phyloP scores from a whole-genome alignment of 495 filamentous ascomycete species.

The Filosporella fistucella region DNA sequence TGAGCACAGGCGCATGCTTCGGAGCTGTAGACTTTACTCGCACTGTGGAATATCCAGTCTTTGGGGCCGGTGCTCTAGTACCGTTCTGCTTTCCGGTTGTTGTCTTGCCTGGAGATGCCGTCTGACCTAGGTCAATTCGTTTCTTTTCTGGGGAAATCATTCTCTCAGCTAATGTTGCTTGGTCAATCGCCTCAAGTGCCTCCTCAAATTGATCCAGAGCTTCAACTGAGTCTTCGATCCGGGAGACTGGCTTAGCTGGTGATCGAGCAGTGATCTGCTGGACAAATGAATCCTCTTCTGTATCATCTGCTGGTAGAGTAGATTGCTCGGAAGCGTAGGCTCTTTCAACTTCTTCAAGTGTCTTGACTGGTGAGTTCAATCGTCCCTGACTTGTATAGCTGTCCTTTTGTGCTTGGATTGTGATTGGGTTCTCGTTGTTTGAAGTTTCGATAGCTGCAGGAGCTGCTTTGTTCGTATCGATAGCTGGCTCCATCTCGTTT shows the following conservation, averaged over 20 bases:
- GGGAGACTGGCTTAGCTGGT: conserved; percentile 38
- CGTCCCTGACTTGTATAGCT: background rate
- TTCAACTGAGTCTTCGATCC: conserved; percentile 66
- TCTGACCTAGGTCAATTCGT: background rate
- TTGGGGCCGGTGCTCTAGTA: background rate
- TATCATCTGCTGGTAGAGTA: conserved; percentile 1
- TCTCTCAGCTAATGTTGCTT: conserved; percentile 16
- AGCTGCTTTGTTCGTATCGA: background rate
- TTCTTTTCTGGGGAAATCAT: conserved; percentile 30
- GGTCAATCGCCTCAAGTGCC: conserved; percentile 22
- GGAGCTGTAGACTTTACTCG: conserved; percentile 15
- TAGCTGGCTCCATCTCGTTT: background rate
- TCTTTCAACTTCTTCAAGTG: conserved; percentile 23
- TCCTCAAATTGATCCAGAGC: conserved; percentile 67
- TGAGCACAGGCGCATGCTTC: conserved; percentile 6
- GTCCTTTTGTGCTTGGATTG: no score
- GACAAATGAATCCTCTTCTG: conserved; percentile 30
- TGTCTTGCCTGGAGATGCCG: background rate
- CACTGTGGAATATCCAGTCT: conserved; percentile 10
- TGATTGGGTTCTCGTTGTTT: no score
- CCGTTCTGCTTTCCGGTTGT: background rate
- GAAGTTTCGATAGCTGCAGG: background rate
- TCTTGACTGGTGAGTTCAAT: conserved; percentile 12
- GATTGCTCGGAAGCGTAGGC: conserved; percentile 6
- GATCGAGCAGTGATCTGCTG: conserved; percentile 35